Percentiles rank a stretch among this genome's conserved stretches.
These are phyloP conservation scores for Selenicereus undatus DNA, from an alignment of 148 eudicot genomes.

Conservation along the genomic window DNA sequence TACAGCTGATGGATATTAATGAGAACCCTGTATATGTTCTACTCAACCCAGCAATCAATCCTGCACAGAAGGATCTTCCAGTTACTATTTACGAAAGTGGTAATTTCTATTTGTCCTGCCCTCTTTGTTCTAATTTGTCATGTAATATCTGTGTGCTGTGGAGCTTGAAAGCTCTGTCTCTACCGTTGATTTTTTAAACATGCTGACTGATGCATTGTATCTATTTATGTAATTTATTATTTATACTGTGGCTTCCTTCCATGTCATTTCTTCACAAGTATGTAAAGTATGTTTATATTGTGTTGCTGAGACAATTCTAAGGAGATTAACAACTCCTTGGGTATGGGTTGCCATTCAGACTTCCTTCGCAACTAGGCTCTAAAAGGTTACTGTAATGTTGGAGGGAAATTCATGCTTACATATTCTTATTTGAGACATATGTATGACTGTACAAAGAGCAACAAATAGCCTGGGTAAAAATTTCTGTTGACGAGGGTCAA, in stretches of 20 bases:
- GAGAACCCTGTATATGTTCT: slow-evolving; percentile 83
- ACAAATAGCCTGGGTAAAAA: neutral
- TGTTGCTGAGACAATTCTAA: neutral
- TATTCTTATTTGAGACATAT: too few relatives aligned
- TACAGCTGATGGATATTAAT: slow-evolving; percentile 88
- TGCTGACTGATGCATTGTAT: neutral
- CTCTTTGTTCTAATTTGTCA: slow-evolving; percentile 1
- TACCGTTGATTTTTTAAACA: neutral
- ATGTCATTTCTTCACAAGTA: neutral
- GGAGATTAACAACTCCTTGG: neutral
- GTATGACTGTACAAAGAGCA: neutral
- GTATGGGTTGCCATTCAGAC: neutral
- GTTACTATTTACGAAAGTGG: slow-evolving; percentile 83
- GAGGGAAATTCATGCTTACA: neutral
- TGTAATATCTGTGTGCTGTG: neutral
- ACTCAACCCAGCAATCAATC: slow-evolving; percentile 78
- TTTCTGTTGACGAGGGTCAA: neutral
- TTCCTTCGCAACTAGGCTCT: neutral
- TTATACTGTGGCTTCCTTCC: neutral
- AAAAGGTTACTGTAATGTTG: neutral
- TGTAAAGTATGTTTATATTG: neutral
- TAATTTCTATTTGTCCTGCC: slow-evolving; percentile 24
- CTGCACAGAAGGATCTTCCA: slow-evolving; percentile 83
- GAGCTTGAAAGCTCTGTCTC: neutral
- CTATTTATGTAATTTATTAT: neutral